Evolutionary conservation across 2,329 filamentous ascomycete genomes (phyloP).

Genomic region (Cercospora zeae-maydis): DNA sequence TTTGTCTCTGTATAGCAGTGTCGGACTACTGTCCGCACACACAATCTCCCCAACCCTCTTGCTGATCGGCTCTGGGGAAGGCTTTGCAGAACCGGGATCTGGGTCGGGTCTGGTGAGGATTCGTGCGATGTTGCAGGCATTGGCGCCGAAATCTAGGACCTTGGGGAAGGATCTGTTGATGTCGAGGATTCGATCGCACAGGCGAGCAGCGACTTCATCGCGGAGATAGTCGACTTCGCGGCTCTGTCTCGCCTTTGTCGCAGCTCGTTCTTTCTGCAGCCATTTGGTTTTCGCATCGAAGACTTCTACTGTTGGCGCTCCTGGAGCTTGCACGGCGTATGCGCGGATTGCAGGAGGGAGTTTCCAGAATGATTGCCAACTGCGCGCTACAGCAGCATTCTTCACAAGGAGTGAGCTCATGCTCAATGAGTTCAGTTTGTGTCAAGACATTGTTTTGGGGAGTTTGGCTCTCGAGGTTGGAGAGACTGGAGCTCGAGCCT

Average conservation of each 20-base stretch:
- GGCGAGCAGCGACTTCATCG: slow-evolving; percentile 79
- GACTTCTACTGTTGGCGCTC: slow-evolving; percentile 76
- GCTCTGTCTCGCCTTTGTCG: slow-evolving; percentile 64
- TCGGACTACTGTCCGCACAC: slow-evolving; percentile 75
- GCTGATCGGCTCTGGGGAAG: slow-evolving; percentile 63
- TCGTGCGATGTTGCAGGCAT: slow-evolving; percentile 89
- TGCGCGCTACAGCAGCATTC: slow-evolving; percentile 2
- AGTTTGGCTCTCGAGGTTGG: background rate
- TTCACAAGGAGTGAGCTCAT: slow-evolving; percentile 21
- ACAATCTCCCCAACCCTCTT: slow-evolving; percentile 69
- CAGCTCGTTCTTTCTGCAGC: slow-evolving; percentile 85
- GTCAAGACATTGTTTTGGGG: background rate
- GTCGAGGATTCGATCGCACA: slow-evolving; percentile 84
- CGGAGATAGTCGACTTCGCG: slow-evolving; percentile 86
- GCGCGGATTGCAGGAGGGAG: slow-evolving; percentile 9
- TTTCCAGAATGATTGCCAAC: background rate
- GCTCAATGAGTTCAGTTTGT: slow-evolving; percentile 10
- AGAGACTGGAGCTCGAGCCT: background rate
- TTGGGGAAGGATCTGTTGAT: slow-evolving; percentile 83
- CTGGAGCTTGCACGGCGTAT: slow-evolving; percentile 76
- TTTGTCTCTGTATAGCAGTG: slow-evolving; percentile 76
- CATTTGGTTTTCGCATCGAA: slow-evolving; percentile 88
- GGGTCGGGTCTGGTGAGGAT: slow-evolving; percentile 63
- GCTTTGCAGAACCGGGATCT: slow-evolving; percentile 61
- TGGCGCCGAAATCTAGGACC: slow-evolving; percentile 89